Evolutionary conservation across 305 asterid species (phyloP), one percentile per base, ranked within the genome.

Genomic region (Fraxinus paxiana): DNA sequence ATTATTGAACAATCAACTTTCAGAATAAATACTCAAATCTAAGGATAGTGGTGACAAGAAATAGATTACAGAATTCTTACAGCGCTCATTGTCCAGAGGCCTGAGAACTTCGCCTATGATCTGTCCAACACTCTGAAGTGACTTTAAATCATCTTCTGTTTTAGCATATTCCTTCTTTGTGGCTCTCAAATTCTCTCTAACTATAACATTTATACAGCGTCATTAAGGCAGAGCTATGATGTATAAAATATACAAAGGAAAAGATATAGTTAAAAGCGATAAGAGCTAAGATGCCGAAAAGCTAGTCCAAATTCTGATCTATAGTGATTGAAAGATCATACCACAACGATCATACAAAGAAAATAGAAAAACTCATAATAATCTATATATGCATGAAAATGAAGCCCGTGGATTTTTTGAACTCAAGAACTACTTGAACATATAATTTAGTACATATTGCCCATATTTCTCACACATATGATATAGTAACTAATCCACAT

Each of bases 101-200:
- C 99, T 89, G 35, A 95, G 97, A 81, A 95, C 99, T 88, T 95
- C 99, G n/a, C 98, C 99, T 18, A 95, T 92, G 84, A 95, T 95
- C 90, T 94, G 99, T 7, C 99, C 99, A 79, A 95, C 99, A 80
- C 98, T 95, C 87, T 95, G 99, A 81, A 95, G 97, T 20, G 98
- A 90, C 93, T 95, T 94, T 88, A 95, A 86, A 88, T 95, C 98
- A 85, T 95, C 98, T 87, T 95, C 99, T 35, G 98, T 95, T 83
- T 94, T 92, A 10, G 94, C 89, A 83, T 90, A 95, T 41, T 95
- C 99, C 89, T 92, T 95, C 88, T 95, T 95, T 73, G 92, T 78
- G 41, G 93, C 77, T 76, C 93, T 92, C 83, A 95, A 83, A 79
- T 76, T 92, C 79, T 95, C 98, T 89, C 92, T 87, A 17, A 85